Conservation (phyloP, 176 grass and related monocot species). For the Lolium rigidum region DNA sequence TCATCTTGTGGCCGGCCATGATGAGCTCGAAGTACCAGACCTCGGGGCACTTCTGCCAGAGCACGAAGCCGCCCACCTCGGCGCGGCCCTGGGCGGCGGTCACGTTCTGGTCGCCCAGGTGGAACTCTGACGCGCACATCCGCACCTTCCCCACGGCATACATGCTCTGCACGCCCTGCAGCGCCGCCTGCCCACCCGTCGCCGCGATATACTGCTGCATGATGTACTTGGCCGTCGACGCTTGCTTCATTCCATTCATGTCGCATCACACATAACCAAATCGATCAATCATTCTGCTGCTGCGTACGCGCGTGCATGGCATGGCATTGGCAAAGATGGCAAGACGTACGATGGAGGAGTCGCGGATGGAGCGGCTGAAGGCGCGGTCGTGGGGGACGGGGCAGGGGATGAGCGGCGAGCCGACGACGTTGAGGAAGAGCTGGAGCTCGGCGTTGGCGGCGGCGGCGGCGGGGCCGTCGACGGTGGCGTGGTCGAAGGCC, state of each 20-base stretch:
- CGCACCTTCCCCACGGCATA: slow-evolving; percentile 89
- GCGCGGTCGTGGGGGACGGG: slow-evolving; percentile 83
- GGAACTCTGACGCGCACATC: slow-evolving; percentile 97
- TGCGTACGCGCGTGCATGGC: neutral
- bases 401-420: slow-evolving; percentile 86
- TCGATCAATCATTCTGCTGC: neutral
- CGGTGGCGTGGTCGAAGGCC: slow-evolving; percentile 82
- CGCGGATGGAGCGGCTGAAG: slow-evolving; percentile 87
- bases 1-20: slow-evolving; percentile 93
- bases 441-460: slow-evolving; percentile 75
- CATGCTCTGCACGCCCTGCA: slow-evolving; percentile 89
- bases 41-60: slow-evolving; percentile 96
- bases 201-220: slow-evolving; percentile 97
- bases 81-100: slow-evolving; percentile 62
- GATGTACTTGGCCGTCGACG: slow-evolving; percentile 97
- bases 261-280: neutral
- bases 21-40: slow-evolving; percentile 97
- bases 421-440: slow-evolving; percentile 91
- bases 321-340: neutral
- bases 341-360: slow-evolving; percentile 78
- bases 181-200: slow-evolving; percentile 83
- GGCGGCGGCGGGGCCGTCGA: slow-evolving; percentile 26
- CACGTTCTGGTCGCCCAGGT: slow-evolving; percentile 74
- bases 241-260: slow-evolving; percentile 67
- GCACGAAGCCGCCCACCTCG: slow-evolving; percentile 89